A percentile compares a stretch with the other conserved stretches of the same genome.
Evolutionary conservation across 306 rosid genomes (phyloP).

Genomic region (Acacia confusa): DNA sequence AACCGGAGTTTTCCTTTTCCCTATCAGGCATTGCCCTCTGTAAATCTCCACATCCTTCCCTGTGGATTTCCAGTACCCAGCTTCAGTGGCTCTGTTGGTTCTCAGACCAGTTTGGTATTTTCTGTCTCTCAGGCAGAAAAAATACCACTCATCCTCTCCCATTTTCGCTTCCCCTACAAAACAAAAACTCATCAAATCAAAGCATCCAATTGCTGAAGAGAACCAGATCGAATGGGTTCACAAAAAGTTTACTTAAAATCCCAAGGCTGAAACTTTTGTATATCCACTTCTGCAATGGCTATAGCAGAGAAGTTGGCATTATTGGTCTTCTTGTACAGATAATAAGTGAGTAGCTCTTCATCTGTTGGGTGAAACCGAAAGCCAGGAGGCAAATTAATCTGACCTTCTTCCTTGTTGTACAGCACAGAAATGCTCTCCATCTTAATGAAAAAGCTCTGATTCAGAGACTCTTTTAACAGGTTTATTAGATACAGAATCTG

Average conservation of each 20-base stretch:
- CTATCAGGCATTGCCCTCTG: constrained; percentile 73
- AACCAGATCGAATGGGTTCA: not conserved
- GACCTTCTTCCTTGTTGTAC: constrained; percentile 28
- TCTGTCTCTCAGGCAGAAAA: not conserved
- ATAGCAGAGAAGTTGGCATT: constrained; percentile 48
- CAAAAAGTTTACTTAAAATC: constrained; percentile 35
- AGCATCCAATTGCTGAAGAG: not conserved
- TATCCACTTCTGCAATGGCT: constrained; percentile 48
- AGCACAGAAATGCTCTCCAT: constrained; percentile 29
- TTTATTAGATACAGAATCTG: not conserved
- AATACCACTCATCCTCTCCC: not conserved
- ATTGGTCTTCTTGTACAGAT: constrained; percentile 46
- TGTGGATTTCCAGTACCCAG: not conserved
- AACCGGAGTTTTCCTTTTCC: constrained; percentile 91
- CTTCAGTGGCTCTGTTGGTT: not conserved
- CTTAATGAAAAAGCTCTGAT: not conserved
- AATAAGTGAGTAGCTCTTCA: constrained; percentile 53
- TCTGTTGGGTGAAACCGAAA: constrained; percentile 27
- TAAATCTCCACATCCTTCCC: constrained; percentile 54
- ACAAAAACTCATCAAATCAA: not conserved
- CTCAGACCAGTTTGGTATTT: not conserved
- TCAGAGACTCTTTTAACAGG: not conserved
- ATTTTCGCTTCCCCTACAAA: constrained; percentile 42
- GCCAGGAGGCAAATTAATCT: constrained; percentile 44
- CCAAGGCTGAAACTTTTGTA: constrained; percentile 49